These are phyloP conservation scores for Mycena epipterygia DNA, from an alignment of 768 basidiomycete species.

Conservation along the genomic window DNA sequence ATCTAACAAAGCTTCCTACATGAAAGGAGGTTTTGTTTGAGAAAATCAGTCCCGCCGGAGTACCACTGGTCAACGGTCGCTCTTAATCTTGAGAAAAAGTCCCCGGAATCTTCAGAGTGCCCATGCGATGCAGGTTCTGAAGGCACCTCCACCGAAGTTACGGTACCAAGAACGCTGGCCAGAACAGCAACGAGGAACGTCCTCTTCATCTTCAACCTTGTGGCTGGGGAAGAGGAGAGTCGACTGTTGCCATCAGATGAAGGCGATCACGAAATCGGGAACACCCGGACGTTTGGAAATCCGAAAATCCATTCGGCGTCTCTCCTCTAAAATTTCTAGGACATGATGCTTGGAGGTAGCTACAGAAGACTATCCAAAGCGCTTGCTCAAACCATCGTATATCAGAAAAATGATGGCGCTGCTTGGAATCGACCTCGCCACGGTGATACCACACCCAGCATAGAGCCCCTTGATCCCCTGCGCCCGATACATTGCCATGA, in stretches of 20 bases:
- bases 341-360: too few species aligned
- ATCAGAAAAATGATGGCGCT: slow-evolving; percentile 92
- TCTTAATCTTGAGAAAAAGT: not conserved
- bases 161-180: not conserved
- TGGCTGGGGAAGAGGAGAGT: too few species aligned
- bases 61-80: slow-evolving; percentile 13
- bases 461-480: slow-evolving; percentile 87
- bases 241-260: too few species aligned
- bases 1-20: slow-evolving; percentile 5
- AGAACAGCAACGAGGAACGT: not conserved
- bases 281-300: too few species aligned
- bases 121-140: not conserved
- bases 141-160: not conserved
- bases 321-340: too few species aligned
- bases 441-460: slow-evolving; percentile 90
- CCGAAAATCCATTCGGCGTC: too few species aligned
- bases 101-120: not conserved
- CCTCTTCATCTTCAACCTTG: not conserved
- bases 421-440: slow-evolving; percentile 84
- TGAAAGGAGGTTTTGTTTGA: not conserved
- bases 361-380: slow-evolving; percentile 55
- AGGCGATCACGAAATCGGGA: too few species aligned
- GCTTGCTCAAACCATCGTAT: slow-evolving; percentile 76
- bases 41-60: not conserved
- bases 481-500: slow-evolving; percentile 76